These are phyloP conservation scores for Strobilomyces echinocephalus DNA, from an alignment of 768 basidiomycete genomes.

Conservation along the genomic window DNA sequence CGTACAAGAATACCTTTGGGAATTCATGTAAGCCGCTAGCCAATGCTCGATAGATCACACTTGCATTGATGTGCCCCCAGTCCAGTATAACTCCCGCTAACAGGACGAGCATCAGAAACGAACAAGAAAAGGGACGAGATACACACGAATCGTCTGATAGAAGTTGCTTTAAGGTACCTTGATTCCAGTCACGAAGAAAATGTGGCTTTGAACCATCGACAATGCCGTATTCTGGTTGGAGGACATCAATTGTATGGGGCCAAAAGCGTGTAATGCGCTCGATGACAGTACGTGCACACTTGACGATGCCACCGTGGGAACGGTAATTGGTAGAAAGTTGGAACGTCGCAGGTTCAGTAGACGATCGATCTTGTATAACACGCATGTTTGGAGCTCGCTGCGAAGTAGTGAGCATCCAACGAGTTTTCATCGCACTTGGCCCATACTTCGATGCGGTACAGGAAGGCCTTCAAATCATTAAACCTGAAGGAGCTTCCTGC, in stretches of 20 bases:
- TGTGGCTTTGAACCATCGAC: conserved; percentile 52
- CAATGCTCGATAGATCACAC: neutral
- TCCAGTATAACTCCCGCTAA: conserved; percentile 47
- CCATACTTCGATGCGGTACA: conserved; percentile 57
- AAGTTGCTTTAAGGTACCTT: conserved; percentile 52
- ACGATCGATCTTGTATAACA: conserved; percentile 10
- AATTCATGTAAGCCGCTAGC: neutral
- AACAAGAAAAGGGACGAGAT: neutral
- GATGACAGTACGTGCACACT: conserved; percentile 62
- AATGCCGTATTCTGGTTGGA: conserved; percentile 52
- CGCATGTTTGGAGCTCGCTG: conserved; percentile 21
- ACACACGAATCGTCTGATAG: conserved; percentile 46
- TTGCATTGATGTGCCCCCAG: conserved; percentile 66
- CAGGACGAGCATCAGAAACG: conserved; percentile 8
- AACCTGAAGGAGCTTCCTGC: conserved; percentile 70
- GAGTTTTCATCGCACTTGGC: neutral
- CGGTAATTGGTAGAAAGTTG: conserved; percentile 63
- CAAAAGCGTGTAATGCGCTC: conserved; percentile 59
- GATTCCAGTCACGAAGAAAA: conserved; percentile 49
- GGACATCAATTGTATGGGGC: conserved; percentile 58
- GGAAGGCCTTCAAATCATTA: conserved; percentile 63
- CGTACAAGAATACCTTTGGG: conserved; percentile 64
- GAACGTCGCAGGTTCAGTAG: conserved; percentile 39
- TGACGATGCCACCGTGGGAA: conserved; percentile 68
- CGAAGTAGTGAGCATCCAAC: too few species aligned